These are phyloP conservation scores for Suillus fuscotomentosus DNA, from an alignment of 768 basidiomycete genomes.

Conservation along the genomic window DNA sequence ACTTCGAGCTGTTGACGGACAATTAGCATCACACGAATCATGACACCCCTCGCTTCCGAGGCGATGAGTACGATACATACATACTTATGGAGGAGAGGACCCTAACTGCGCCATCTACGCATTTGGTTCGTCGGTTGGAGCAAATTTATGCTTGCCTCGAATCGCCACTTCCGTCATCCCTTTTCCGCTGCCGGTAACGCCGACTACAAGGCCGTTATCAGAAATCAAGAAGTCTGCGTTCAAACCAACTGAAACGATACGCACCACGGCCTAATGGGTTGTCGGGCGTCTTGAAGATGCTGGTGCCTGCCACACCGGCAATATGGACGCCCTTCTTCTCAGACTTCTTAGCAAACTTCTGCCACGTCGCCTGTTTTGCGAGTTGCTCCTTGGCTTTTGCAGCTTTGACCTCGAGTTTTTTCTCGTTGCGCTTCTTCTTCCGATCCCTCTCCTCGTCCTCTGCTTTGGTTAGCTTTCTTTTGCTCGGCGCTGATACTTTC, in stretches of 20 bases:
- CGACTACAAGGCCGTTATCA: slow-evolving; percentile 46
- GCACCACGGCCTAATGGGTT: slow-evolving; percentile 84
- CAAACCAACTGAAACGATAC: slow-evolving; percentile 19
- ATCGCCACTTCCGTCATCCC: slow-evolving; percentile 80
- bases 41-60: neutral
- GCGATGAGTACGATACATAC: neutral
- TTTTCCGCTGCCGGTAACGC: slow-evolving; percentile 88
- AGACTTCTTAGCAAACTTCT: slow-evolving; percentile 93
- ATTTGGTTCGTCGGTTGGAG: slow-evolving; percentile 43
- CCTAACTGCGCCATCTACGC: slow-evolving; percentile 17
- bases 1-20: slow-evolving; percentile 10
- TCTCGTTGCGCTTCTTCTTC: slow-evolving; percentile 96
- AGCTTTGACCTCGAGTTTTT: slow-evolving; percentile 81
- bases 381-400: slow-evolving; percentile 88
- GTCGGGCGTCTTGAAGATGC: slow-evolving; percentile 93
- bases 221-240: no score
- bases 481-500: slow-evolving; percentile 44
- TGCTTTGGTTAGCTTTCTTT: slow-evolving; percentile 75
- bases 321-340: slow-evolving; percentile 93
- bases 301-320: slow-evolving; percentile 83
- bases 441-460: slow-evolving; percentile 86
- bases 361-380: slow-evolving; percentile 84
- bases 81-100: neutral
- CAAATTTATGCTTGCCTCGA: slow-evolving; percentile 77
- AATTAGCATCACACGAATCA: slow-evolving; percentile 10